Evolutionary conservation across 2,329 filamentous ascomycete species (phyloP).

Genomic region (Colletotrichum costaricense): DNA sequence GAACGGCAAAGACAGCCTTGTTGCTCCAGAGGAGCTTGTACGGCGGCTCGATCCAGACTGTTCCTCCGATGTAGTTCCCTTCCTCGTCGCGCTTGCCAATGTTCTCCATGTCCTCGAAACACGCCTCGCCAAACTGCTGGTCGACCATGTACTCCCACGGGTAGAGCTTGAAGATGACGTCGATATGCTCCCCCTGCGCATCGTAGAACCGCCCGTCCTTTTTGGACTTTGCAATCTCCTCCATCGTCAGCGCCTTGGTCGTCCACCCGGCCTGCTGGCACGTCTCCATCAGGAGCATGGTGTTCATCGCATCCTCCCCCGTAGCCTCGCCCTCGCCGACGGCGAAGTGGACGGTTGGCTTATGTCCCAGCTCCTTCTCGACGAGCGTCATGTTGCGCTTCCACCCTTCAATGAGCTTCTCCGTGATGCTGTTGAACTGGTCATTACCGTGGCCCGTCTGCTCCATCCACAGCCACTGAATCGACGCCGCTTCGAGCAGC

Average conservation of each 20-base stretch:
- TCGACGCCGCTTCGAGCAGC: not conserved
- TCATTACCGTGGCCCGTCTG: conserved; percentile 13
- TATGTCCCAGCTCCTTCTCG: not conserved
- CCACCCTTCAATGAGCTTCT: not conserved
- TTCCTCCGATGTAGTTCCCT: not conserved
- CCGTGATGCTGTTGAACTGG: conserved; percentile 3
- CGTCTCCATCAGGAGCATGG: conserved; percentile 15
- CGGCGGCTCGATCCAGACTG: conserved; percentile 15
- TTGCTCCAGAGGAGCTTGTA: conserved; percentile 24
- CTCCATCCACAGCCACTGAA: conserved; percentile 17
- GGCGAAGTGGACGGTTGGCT: conserved; percentile 1
- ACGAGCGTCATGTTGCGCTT: conserved; percentile 3
- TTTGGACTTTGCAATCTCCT: not conserved
- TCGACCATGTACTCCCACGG: conserved; percentile 13
- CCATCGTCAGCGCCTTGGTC: not conserved
- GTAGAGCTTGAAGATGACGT: conserved; percentile 15
- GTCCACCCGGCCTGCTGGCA: conserved; percentile 9
- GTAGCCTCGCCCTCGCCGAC: not conserved
- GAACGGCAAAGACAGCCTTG: conserved; percentile 11
- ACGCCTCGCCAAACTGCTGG: not conserved
- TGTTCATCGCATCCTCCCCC: not conserved
- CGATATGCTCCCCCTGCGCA: not conserved
- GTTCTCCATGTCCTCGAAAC: conserved; percentile 12
- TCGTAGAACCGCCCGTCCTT: not conserved
- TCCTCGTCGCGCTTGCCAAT: conserved; percentile 1